Percentiles rank a stretch among this genome's conserved stretches.
phyloP scores from a whole-genome alignment of 371 early-diverging fungal species.

The Dichotomocladium elegans region DNA sequence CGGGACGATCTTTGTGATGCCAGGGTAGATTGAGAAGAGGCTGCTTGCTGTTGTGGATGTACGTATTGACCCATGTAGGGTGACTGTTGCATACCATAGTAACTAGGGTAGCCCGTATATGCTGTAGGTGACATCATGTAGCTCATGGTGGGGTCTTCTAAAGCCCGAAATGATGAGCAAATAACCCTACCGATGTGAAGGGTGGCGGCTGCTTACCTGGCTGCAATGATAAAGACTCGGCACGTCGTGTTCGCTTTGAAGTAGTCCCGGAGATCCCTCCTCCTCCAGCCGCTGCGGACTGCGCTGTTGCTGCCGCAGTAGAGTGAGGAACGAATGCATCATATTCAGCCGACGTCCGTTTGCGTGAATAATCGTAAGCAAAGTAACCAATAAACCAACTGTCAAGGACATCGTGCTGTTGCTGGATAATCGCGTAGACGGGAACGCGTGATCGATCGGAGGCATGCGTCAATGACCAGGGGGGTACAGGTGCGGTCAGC shows the following conservation, averaged over 20 bases:
- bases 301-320: not conserved
- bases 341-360: constrained; percentile 19
- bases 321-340: not conserved
- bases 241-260: constrained; percentile 1
- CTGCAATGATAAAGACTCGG: constrained; percentile 6
- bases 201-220: not conserved
- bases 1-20: constrained; percentile 4
- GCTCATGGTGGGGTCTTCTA: not conserved
- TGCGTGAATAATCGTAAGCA: constrained; percentile 14
- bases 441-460: constrained; percentile 17
- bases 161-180: not conserved
- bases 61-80: constrained; percentile 12
- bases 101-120: constrained; percentile 7
- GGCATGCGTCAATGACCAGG: constrained; percentile 17
- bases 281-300: too few species aligned
- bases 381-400: constrained; percentile 25
- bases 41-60: not conserved
- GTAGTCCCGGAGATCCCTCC: not conserved
- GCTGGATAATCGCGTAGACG: constrained; percentile 13
- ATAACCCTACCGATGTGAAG: not conserved
- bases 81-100: constrained; percentile 12
- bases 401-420: constrained; percentile 15
- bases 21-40: constrained; percentile 1
- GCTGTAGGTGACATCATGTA: constrained; percentile 7
- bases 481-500: constrained; percentile 13